A percentile compares a stretch with the other conserved stretches of the same genome.
phyloP scores from a whole-genome alignment of 768 basidiomycete genomes.

The Mycena maculata region DNA sequence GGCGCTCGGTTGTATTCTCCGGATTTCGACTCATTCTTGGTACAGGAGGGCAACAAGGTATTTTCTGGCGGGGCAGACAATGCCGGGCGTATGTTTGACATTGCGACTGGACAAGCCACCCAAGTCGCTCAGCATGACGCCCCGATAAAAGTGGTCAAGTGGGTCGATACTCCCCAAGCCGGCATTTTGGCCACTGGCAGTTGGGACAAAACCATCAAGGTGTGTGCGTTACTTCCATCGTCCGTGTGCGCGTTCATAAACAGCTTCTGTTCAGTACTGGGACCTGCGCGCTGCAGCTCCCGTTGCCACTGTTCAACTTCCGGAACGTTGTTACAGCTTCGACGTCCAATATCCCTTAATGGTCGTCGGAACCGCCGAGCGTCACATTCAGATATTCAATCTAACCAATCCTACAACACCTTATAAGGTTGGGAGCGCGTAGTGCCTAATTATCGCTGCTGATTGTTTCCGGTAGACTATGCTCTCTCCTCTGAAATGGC shows the following conservation, averaged over 20 bases:
- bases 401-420: constrained; percentile 82
- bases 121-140: constrained; percentile 94
- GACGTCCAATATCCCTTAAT: constrained; percentile 85
- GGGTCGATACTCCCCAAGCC: constrained; percentile 79
- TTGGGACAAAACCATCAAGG: constrained; percentile 98
- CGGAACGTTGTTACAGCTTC: constrained; percentile 91
- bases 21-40: constrained; percentile 22
- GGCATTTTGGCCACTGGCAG: constrained; percentile 92
- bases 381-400: constrained; percentile 91
- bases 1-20: constrained; percentile 34
- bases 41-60: constrained; percentile 88
- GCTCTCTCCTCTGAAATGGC: constrained; percentile 91
- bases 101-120: constrained; percentile 80
- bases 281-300: constrained; percentile 84
- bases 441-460: neutral
- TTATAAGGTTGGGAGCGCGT: constrained; percentile 68
- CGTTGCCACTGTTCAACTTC: constrained; percentile 82
- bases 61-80: constrained; percentile 97
- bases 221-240: constrained; percentile 43
- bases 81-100: constrained; percentile 92
- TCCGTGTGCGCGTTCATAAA: too few relatives aligned
- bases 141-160: constrained; percentile 84
- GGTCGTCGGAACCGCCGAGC: constrained; percentile 94
- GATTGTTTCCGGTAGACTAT: constrained; percentile 64
- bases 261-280: constrained; percentile 77